These are phyloP conservation scores for Sphagnum tenellum DNA, from an alignment of 225 moss, liverwort and hornwort genomes.

Conservation along the genomic window DNA sequence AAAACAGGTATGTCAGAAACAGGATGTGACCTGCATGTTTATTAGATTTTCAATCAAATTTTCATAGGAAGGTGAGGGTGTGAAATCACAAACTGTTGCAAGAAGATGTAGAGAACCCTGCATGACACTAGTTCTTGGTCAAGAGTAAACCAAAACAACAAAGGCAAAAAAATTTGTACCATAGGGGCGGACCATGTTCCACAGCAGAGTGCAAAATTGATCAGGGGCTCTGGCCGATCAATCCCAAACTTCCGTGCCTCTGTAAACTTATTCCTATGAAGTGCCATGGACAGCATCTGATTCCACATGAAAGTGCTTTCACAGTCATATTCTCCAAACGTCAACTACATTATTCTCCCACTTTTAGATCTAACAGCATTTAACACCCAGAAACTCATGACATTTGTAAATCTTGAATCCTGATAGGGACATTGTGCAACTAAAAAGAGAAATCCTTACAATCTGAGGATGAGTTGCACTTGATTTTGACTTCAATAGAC, in stretches of 20 bases:
- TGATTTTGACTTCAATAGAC: constrained; percentile 50
- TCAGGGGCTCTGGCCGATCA: constrained; percentile 60
- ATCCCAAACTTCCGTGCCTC: constrained; percentile 69
- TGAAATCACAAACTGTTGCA: background rate
- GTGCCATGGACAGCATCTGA: constrained; percentile 60
- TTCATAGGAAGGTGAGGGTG: background rate
- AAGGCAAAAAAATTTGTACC: constrained; percentile 22
- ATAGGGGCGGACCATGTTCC: constrained; percentile 80
- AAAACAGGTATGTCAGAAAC: background rate
- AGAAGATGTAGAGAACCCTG: too few relatives aligned
- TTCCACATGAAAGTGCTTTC: constrained; percentile 1
- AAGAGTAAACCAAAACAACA: background rate
- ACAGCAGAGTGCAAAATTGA: constrained; percentile 61
- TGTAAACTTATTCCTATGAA: constrained; percentile 53
- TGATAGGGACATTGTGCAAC: too few relatives aligned
- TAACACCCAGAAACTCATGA: too few relatives aligned
- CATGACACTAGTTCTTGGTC: background rate
- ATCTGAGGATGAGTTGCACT: constrained; percentile 73
- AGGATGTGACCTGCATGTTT: background rate
- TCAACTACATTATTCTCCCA: background rate
- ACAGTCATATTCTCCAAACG: too few relatives aligned
- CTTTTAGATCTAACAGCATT: too few relatives aligned
- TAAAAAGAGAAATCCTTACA: constrained; percentile 24
- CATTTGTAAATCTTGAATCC: too few relatives aligned
- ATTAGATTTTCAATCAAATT: background rate